phyloP scores from a whole-genome alignment of 148 eudicot genomes.

The Vaccinium vitisidaea region DNA sequence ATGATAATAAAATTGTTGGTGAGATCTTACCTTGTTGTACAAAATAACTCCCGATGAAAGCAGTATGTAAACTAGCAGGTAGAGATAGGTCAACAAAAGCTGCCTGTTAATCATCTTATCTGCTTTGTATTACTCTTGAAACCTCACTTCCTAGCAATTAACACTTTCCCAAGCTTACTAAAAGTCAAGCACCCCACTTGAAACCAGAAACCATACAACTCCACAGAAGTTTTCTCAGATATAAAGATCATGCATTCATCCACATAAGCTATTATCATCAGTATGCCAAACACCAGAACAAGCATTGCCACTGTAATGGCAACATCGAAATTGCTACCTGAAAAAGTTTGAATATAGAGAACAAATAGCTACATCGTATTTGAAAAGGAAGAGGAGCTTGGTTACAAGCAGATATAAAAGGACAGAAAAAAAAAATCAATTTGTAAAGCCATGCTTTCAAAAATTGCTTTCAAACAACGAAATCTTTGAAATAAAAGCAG shows the following conservation, averaged over 20 bases:
- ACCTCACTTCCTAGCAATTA: not conserved
- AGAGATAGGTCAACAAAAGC: slow-evolving; percentile 45
- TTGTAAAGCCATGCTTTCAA: not conserved
- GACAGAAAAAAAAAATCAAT: not conserved
- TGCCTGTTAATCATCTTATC: slow-evolving; percentile 18
- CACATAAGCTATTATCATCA: slow-evolving; percentile 1
- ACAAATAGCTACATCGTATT: not conserved
- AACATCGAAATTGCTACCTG: not conserved
- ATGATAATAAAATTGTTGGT: not conserved
- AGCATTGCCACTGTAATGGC: not conserved
- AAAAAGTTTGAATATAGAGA: not conserved
- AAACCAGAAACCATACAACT: slow-evolving; percentile 3
- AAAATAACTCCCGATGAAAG: slow-evolving; percentile 88
- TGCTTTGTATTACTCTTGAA: not conserved
- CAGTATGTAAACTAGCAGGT: slow-evolving; percentile 68
- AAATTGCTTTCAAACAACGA: not conserved
- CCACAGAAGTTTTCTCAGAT: not conserved
- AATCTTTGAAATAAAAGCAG: not conserved
- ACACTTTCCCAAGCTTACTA: slow-evolving; percentile 13
- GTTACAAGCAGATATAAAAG: slow-evolving; percentile 1
- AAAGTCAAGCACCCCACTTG: not conserved
- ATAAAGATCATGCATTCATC: slow-evolving; percentile 4
- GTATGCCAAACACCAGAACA: slow-evolving; percentile 2
- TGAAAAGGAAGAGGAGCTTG: not conserved
- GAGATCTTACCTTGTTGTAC: slow-evolving; percentile 69